A percentile compares a stretch with the other conserved stretches of the same genome.
phyloP scores from a whole-genome alignment of 257 asterid genomes.

The Gynochthodes officinalis region DNA sequence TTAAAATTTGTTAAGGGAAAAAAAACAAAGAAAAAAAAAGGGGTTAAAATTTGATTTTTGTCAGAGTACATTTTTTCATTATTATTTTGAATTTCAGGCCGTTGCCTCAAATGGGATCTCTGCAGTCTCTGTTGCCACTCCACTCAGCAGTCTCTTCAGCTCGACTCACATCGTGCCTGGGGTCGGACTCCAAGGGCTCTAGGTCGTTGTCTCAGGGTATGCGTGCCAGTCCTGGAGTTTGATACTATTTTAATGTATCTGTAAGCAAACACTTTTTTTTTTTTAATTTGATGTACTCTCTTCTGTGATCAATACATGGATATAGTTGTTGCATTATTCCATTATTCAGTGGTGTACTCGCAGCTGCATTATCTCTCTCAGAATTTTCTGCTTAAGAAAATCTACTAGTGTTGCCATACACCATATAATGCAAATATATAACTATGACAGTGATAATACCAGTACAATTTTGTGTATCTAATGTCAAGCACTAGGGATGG shows the following conservation, averaged over 20 bases:
- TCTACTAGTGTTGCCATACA: not conserved
- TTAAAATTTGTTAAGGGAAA: no score
- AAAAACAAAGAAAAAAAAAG: no score
- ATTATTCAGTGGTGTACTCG: not conserved
- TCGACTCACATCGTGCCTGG: constrained; percentile 80
- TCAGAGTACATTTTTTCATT: not conserved
- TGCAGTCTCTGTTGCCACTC: constrained; percentile 76
- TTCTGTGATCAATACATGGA: not conserved
- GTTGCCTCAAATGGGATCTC: constrained; percentile 52
- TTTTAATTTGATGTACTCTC: not conserved
- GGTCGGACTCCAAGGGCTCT: constrained; percentile 66
- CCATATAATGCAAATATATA: not conserved
- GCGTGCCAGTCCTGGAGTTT: constrained; percentile 99
- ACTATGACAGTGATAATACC: not conserved
- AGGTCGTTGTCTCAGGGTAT: constrained; percentile 99
- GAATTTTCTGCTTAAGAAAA: not conserved
- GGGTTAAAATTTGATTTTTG: no score
- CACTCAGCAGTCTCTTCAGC: constrained; percentile 78
- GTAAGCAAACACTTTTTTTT: constrained; percentile 39
- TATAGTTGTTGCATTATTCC: not conserved
- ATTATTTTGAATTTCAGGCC: constrained; percentile 30
- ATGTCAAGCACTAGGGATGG: not conserved
- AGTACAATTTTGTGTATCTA: not conserved
- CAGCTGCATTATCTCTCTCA: not conserved
- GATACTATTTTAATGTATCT: constrained; percentile 59